These are phyloP conservation scores for Betula pendula DNA, from an alignment of 306 rosid species.

Conservation along the genomic window DNA sequence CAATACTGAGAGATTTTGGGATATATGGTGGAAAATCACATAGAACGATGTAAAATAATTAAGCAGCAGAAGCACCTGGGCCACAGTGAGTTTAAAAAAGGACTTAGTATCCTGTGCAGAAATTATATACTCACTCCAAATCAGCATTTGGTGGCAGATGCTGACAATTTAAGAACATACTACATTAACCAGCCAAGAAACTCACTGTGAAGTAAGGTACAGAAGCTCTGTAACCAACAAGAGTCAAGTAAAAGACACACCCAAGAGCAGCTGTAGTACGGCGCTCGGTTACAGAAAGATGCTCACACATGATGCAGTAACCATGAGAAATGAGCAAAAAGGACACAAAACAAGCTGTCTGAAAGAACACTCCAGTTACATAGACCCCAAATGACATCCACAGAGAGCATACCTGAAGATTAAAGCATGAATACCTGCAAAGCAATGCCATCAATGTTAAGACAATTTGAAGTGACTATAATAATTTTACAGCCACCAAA, in stretches of 20 bases:
- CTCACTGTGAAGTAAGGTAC: constrained; percentile 89
- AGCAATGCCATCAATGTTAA: constrained; percentile 23
- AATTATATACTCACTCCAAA: constrained; percentile 1
- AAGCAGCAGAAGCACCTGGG: constrained; percentile 82
- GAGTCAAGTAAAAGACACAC: constrained; percentile 88
- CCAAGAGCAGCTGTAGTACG: constrained; percentile 92
- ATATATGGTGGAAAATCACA: constrained; percentile 79
- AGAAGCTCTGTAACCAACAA: constrained; percentile 90
- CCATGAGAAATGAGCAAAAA: constrained; percentile 95
- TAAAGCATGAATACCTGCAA: constrained; percentile 91
- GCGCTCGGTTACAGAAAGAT: constrained; percentile 73
- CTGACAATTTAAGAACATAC: constrained; percentile 14
- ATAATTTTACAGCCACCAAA: constrained; percentile 3
- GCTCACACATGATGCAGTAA: constrained; percentile 94
- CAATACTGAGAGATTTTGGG: constrained; percentile 71
- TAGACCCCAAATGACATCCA: constrained; percentile 99
- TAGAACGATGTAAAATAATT: constrained; percentile 79
- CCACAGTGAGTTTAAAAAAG: constrained; percentile 8
- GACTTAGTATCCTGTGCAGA: constrained; percentile 27
- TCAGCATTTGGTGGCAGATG: neutral
- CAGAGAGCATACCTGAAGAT: constrained; percentile 81
- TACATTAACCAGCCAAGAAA: constrained; percentile 22
- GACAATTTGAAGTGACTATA: constrained; percentile 7
- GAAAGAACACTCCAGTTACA: constrained; percentile 92
- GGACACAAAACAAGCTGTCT: constrained; percentile 85